A percentile compares a stretch with the other conserved stretches of the same genome.
These are phyloP conservation scores for Aspergillus pseudonomiae DNA, from an alignment of 2,329 filamentous ascomycete genomes.

Conservation along the genomic window DNA sequence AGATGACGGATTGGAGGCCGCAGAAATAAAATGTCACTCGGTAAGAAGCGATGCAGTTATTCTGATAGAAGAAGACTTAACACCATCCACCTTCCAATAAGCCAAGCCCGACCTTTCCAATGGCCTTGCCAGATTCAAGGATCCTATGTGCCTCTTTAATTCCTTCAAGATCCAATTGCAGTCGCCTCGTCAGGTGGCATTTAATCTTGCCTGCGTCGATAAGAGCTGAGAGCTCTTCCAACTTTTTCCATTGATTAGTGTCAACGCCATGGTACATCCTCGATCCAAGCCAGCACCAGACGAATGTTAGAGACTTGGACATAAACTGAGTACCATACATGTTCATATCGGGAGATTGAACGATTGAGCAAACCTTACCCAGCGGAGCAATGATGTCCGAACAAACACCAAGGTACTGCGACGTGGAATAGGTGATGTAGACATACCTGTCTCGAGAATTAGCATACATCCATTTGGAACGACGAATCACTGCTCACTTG, in stretches of 20 bases:
- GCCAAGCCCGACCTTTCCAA: background rate
- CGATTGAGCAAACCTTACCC: background rate
- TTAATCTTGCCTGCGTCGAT: background rate
- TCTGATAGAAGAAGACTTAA: background rate
- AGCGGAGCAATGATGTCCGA: background rate
- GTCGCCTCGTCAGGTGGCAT: background rate
- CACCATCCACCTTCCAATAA: background rate
- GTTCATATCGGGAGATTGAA: background rate
- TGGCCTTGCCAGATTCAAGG: background rate
- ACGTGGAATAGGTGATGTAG: background rate
- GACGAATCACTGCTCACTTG: background rate
- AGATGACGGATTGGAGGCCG: too few relatives aligned
- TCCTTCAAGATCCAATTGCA: background rate
- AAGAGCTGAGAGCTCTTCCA: background rate
- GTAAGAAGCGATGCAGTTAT: background rate
- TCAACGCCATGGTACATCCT: background rate
- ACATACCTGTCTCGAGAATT: background rate
- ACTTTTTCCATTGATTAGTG: background rate
- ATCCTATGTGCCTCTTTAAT: background rate
- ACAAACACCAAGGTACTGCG: background rate
- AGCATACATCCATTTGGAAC: background rate
- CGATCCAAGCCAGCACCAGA: background rate
- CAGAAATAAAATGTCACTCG: background rate
- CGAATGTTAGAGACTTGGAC: background rate
- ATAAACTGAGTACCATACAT: background rate